Percentiles rank a stretch among this genome's conserved stretches.
These are phyloP conservation scores for Colletotrichum spaethianum DNA, from an alignment of 2,329 filamentous ascomycete genomes.

Conservation along the genomic window DNA sequence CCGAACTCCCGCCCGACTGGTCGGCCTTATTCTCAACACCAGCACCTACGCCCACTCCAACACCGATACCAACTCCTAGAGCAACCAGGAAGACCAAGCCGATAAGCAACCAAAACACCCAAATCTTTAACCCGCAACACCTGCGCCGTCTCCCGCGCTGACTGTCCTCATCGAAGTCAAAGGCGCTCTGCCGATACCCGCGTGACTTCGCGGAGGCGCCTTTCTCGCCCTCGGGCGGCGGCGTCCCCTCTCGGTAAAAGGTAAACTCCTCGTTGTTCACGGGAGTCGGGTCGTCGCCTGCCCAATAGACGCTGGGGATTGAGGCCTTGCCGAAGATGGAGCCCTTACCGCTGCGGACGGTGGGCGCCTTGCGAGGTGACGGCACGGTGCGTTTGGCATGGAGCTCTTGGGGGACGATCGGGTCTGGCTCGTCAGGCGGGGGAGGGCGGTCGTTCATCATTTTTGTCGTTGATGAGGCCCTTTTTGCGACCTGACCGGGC, in stretches of 20 bases:
- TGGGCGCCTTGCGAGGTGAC: conserved; percentile 35
- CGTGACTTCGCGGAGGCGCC: conserved; percentile 30
- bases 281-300: conserved; percentile 35
- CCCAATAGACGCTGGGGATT: conserved; percentile 40
- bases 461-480: neutral
- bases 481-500: neutral
- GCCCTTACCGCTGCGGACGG: conserved; percentile 36
- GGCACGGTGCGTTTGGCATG: conserved; percentile 32
- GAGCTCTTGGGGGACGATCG: conserved; percentile 29
- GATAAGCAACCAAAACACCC: conserved; percentile 54
- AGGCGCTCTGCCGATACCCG: conserved; percentile 26
- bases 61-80: conserved; percentile 57
- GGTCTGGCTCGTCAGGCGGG: conserved; percentile 35
- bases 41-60: conserved; percentile 54
- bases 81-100: conserved; percentile 49
- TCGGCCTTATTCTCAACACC: conserved; percentile 18
- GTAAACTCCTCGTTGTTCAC: conserved; percentile 48
- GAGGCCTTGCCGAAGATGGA: conserved; percentile 38
- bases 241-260: conserved; percentile 58
- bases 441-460: conserved; percentile 29
- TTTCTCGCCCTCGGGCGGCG: conserved; percentile 46
- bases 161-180: conserved; percentile 31
- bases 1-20: conserved; percentile 4
- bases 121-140: conserved; percentile 48
- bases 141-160: conserved; percentile 41